phyloP scores from a whole-genome alignment of 2,329 filamentous ascomycete genomes.

The Aspergillus ruber region DNA sequence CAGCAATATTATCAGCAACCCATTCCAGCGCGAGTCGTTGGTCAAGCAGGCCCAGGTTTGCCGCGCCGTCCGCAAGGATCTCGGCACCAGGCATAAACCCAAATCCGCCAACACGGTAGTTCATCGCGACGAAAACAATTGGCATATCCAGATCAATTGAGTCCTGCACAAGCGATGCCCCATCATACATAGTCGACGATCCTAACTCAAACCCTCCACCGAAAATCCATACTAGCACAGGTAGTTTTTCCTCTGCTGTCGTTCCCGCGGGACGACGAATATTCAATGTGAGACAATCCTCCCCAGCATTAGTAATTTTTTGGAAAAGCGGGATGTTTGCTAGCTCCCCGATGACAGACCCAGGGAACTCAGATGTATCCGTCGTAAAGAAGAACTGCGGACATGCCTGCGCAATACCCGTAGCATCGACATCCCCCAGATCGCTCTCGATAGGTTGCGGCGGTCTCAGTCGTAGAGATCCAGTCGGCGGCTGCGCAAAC shows the following conservation, averaged over 20 bases:
- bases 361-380: slow-evolving; percentile 34
- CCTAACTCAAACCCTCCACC: slow-evolving; percentile 51
- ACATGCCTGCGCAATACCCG: slow-evolving; percentile 55
- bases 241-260: slow-evolving; percentile 50
- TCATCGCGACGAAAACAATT: slow-evolving; percentile 69
- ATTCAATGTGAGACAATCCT: slow-evolving; percentile 60
- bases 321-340: slow-evolving; percentile 55
- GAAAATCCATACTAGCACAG: slow-evolving; percentile 66
- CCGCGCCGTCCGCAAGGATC: slow-evolving; percentile 58
- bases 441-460: slow-evolving; percentile 54
- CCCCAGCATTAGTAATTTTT: slow-evolving; percentile 46
- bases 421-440: slow-evolving; percentile 58
- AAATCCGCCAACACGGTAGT: slow-evolving; percentile 70
- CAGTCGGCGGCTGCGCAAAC: slow-evolving; percentile 64
- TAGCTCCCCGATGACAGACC: slow-evolving; percentile 45
- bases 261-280: slow-evolving; percentile 56
- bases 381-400: slow-evolving; percentile 64
- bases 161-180: slow-evolving; percentile 22
- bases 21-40: slow-evolving; percentile 67
- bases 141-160: slow-evolving; percentile 51
- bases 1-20: slow-evolving; percentile 69
- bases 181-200: slow-evolving; percentile 41
- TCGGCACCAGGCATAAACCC: slow-evolving; percentile 67
- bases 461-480: slow-evolving; percentile 60
- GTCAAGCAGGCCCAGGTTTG: slow-evolving; percentile 67